Percentiles rank a stretch among this genome's conserved stretches.
Evolutionary conservation across 2,329 filamentous ascomycete species (phyloP).

Genomic region (Thelonectria blattea): DNA sequence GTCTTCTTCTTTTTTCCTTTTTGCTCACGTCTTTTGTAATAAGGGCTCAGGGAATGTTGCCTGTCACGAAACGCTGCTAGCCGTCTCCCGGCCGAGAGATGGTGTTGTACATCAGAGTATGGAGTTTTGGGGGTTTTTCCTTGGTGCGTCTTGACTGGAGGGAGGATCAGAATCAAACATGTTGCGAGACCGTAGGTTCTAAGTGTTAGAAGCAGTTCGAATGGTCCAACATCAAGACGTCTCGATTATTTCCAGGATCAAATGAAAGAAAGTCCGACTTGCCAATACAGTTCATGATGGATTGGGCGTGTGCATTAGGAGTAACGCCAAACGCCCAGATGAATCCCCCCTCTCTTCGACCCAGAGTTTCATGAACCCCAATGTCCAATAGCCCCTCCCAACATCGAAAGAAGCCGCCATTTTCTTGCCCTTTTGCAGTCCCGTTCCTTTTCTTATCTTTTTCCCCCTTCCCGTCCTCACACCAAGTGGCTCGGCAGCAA

Average conservation of each 20-base stretch:
- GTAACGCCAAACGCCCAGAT: slow-evolving; percentile 37
- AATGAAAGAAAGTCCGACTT: slow-evolving; percentile 23
- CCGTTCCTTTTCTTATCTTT: background rate
- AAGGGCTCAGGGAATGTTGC: slow-evolving; percentile 13
- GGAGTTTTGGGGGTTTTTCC: slow-evolving; percentile 37
- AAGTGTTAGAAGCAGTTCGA: slow-evolving; percentile 26
- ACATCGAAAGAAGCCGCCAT: background rate
- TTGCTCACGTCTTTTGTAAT: slow-evolving; percentile 4
- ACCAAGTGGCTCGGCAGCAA: slow-evolving; percentile 91
- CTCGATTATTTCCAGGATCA: background rate
- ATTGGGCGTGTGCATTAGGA: slow-evolving; percentile 22
- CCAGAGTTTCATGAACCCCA: background rate
- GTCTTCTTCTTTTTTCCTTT: background rate
- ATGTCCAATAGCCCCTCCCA: background rate
- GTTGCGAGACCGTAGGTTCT: slow-evolving; percentile 26
- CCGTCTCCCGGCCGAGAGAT: slow-evolving; percentile 8
- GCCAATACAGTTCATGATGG: slow-evolving; percentile 13
- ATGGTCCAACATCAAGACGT: slow-evolving; percentile 13
- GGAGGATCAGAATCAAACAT: slow-evolving; percentile 30
- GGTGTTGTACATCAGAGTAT: slow-evolving; percentile 40
- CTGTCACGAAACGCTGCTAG: slow-evolving; percentile 19
- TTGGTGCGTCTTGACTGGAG: slow-evolving; percentile 35
- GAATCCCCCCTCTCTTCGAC: background rate
- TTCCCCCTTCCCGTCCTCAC: slow-evolving; percentile 36
- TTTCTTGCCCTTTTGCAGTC: background rate